Conservation (phyloP, 306 rosid species). For the Medicago arabica region DNA sequence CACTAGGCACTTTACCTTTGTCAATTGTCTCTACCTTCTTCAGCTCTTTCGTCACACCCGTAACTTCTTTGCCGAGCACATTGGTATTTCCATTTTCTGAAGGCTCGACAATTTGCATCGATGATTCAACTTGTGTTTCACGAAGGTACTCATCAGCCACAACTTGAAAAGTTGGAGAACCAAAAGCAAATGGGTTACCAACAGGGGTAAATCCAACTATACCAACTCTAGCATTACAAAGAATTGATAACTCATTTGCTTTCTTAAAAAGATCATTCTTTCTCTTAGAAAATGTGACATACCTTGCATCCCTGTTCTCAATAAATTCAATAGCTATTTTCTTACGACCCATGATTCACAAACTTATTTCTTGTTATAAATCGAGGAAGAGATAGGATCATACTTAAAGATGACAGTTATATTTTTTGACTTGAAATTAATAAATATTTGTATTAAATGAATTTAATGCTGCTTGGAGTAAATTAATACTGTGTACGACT, state of each 20-base stretch:
- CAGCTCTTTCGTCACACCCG: neutral
- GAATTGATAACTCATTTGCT: slow-evolving; percentile 3
- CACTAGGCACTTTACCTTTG: too few relatives aligned
- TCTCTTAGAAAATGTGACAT: neutral
- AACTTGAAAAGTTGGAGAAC: neutral
- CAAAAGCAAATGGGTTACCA: neutral
- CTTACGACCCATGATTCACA: neutral
- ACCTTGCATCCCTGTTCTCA: neutral
- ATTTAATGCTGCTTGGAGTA: too few relatives aligned
- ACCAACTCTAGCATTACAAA: neutral
- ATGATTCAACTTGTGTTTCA: neutral
- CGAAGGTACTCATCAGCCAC: neutral
- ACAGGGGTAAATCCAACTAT: neutral
- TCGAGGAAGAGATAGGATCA: neutral
- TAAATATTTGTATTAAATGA: too few relatives aligned
- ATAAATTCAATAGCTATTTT: neutral
- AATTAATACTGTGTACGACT: too few relatives aligned
- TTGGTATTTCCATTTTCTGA: neutral
- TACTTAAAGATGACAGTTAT: neutral
- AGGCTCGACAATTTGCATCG: neutral
- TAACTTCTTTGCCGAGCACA: neutral
- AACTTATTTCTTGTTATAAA: neutral
- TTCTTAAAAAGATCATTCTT: neutral
- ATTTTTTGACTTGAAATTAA: too few relatives aligned
- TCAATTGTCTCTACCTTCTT: neutral